Conservation (phyloP, 257 asterid species). For the Euphrasia confusa region DNA sequence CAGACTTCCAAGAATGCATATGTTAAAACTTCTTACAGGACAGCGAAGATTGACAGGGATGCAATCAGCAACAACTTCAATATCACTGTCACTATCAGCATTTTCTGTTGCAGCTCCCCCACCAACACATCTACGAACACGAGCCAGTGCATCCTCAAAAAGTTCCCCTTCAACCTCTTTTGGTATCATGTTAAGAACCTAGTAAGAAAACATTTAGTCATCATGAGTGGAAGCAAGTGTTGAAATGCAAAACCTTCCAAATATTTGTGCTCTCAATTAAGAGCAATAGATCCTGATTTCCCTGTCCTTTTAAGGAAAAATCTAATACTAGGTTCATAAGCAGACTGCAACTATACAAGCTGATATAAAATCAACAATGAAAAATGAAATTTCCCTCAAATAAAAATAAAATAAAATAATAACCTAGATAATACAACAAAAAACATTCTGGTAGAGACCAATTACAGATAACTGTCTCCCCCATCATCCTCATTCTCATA, state of each 20-base stretch:
- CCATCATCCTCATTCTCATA: not conserved
- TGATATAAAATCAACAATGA: conserved; percentile 17
- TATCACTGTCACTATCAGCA: conserved; percentile 97
- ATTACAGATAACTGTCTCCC: not conserved
- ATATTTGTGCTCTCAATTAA: conserved; percentile 18
- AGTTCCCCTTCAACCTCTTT: conserved; percentile 82
- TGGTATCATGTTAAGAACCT: conserved; percentile 86
- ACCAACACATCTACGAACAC: conserved; percentile 72
- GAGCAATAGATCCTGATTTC: conserved; percentile 21
- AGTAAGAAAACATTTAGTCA: conserved; percentile 15
- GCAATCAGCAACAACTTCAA: conserved; percentile 96
- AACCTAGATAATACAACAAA: conserved; percentile 1
- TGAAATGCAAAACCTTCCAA: conserved; percentile 23
- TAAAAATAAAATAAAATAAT: too few species aligned
- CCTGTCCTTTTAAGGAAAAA: conserved; percentile 15
- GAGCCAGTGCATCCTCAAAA: conserved; percentile 91
- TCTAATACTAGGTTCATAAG: conserved; percentile 16
- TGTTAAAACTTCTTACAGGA: conserved; percentile 61
- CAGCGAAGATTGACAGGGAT: conserved; percentile 96
- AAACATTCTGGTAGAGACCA: not conserved
- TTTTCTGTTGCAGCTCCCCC: conserved; percentile 83
- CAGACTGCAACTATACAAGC: conserved; percentile 23
- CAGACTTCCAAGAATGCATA: conserved; percentile 20
- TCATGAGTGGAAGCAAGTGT: conserved; percentile 20
- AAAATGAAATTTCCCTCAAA: not conserved